Conservation (phyloP, 83 land plant genomes). For the Picea mariana region DNA sequence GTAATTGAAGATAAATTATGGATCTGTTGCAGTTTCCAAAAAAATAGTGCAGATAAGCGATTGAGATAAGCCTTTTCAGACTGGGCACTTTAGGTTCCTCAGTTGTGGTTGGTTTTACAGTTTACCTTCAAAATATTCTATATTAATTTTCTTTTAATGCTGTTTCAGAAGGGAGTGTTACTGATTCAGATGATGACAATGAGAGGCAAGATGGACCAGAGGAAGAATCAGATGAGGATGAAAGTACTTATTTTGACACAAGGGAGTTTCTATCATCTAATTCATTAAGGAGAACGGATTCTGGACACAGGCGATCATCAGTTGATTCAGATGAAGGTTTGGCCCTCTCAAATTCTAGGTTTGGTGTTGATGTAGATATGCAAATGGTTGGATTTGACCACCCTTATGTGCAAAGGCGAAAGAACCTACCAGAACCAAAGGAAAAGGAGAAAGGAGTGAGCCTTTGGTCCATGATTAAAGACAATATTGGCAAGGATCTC, state of each 20-base stretch:
- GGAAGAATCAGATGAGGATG: constrained; percentile 50
- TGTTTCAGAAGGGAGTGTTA: constrained; percentile 47
- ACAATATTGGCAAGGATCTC: constrained; percentile 61
- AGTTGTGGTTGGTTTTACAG: neutral
- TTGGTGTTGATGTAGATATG: constrained; percentile 32
- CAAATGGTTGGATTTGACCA: constrained; percentile 39
- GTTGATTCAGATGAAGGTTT: constrained; percentile 38
- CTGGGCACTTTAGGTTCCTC: neutral
- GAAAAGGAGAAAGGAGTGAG: constrained; percentile 58
- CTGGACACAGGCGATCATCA: constrained; percentile 8
- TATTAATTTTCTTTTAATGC: no score
- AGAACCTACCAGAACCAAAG: constrained; percentile 58
- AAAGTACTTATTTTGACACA: constrained; percentile 52
- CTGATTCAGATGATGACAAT: constrained; percentile 53
- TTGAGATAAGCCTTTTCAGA: neutral
- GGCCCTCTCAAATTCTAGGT: constrained; percentile 19
- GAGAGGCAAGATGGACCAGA: constrained; percentile 44
- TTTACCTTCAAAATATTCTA: neutral
- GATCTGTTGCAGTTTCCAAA: neutral
- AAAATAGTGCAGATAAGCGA: neutral
- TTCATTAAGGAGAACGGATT: constrained; percentile 26
- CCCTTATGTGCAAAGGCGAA: constrained; percentile 49
- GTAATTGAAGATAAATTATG: neutral
- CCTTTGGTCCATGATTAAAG: constrained; percentile 70
- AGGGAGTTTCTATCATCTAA: constrained; percentile 34